Base-by-base conservation (phyloP, 177 flowering plant species). In the Vitis hybrid region DNA sequence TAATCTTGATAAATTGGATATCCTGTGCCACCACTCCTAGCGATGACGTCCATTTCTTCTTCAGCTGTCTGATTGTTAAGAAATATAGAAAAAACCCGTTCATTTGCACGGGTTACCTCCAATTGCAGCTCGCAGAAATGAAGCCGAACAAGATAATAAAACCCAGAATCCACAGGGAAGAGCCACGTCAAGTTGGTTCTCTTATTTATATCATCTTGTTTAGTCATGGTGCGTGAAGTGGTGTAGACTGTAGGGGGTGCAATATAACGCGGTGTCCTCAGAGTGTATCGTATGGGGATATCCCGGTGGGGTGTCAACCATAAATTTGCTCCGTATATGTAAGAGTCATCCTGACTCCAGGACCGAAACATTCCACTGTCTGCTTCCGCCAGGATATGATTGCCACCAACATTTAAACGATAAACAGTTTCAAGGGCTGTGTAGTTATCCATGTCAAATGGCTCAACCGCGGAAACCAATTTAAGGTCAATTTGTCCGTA, bases 91-190 rank as follows among this genome's bases (percentile, higher is more conserved):
- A 81, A 81, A 9, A 68, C 67, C n/a, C 72, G 30, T 2, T 70
- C 55, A 1, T 12, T 40, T 1, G 3, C 11, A 0, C 0, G 0
- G 0, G 62, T 65, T 1, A 73, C 60, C 8, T 61, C 66, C 0
- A 2, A 3, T 3, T 30, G 27, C 48, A 71, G 1, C 11, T 76
- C 74, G 15, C 82, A 80, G 27, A 80, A 80, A 69, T 80, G 82
- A 1, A 80, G 71, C 21, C 82, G 51, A 14, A 76, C 32, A 1
- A 80, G 67, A 67, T 76, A 79, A 24, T 8, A 12, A 52, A 79
- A 79, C 18, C 77, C 70, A 6, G 73, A 2, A 60, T 76, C 82
- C 0, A 76, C 69, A 2, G 64, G 48, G 51, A 73, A 68, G 1
- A 16, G 2, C 82, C 80, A 76, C 2, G 82, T 74, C 3, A 80